Conservation (phyloP, 371 early-diverging fungal genomes). For the Mortierella sp. region DNA sequence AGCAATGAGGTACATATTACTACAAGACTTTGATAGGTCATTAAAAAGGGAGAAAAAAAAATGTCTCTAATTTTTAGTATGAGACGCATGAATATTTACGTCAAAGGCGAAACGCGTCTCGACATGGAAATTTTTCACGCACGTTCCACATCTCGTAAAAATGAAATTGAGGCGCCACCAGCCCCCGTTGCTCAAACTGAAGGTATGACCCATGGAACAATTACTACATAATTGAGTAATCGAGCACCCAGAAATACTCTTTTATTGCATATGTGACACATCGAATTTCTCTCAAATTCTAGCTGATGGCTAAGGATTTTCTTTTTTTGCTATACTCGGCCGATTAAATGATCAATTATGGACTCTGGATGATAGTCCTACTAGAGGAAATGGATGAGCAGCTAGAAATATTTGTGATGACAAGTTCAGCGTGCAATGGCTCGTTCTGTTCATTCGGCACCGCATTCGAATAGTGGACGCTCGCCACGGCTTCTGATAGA, state of each 20-base stretch:
- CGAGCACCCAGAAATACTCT: neutral
- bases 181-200: too few relatives aligned
- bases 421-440: too few relatives aligned
- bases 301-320: too few relatives aligned
- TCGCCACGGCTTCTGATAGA: neutral
- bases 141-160: neutral
- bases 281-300: too few relatives aligned
- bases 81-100: constrained; percentile 19
- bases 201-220: too few relatives aligned
- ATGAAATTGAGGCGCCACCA: neutral
- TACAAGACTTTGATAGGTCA: neutral
- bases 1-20: neutral
- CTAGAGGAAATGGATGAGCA: too few relatives aligned
- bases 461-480: neutral
- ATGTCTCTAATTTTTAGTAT: neutral
- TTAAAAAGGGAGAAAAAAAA: constrained; percentile 10
- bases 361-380: too few relatives aligned
- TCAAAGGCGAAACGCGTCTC: neutral
- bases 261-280: neutral
- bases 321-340: too few relatives aligned
- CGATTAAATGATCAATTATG: too few relatives aligned
- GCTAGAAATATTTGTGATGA: too few relatives aligned
- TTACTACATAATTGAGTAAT: neutral
- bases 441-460: too few relatives aligned
- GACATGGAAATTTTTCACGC: neutral